Conservation (phyloP, 129 eudicot genomes). For the Glebionis coronaria region DNA sequence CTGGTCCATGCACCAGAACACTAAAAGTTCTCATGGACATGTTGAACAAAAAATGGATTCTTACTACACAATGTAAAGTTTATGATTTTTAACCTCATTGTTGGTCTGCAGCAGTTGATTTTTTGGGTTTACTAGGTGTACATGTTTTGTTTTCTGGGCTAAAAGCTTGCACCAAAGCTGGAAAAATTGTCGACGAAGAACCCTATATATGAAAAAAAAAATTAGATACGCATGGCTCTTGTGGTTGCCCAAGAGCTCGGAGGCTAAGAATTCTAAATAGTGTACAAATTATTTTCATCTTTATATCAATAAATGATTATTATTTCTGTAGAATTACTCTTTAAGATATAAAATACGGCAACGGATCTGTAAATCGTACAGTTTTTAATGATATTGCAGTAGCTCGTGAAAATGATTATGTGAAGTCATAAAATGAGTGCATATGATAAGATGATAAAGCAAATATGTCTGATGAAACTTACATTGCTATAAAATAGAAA, state of each 20-base stretch:
- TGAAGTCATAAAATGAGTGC: too few species aligned
- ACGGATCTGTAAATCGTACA: too few species aligned
- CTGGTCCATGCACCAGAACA: constrained; percentile 82
- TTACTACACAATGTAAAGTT: constrained; percentile 65
- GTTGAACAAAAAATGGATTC: constrained; percentile 77
- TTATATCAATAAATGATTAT: background rate
- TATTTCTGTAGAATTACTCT: too few species aligned
- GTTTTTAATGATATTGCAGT: too few species aligned
- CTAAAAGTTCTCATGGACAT: constrained; percentile 83
- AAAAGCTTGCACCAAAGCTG: constrained; percentile 56
- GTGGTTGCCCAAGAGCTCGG: constrained; percentile 74
- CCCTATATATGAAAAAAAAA: constrained; percentile 67
- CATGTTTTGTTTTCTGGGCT: constrained; percentile 49
- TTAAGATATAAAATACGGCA: too few species aligned
- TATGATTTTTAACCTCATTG: constrained; percentile 3
- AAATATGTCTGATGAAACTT: too few species aligned
- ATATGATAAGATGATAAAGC: too few species aligned
- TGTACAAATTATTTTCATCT: constrained; percentile 26
- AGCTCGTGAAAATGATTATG: too few species aligned
- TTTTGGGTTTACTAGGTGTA: constrained; percentile 3
- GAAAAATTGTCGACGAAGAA: constrained; percentile 49
- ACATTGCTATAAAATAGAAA: too few species aligned
- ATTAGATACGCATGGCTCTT: constrained; percentile 66
- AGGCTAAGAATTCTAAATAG: constrained; percentile 48
- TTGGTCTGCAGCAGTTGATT: too few species aligned